phyloP scores from a whole-genome alignment of 1,284 basidiomycete species.

The Rhodotorula sp. region DNA sequence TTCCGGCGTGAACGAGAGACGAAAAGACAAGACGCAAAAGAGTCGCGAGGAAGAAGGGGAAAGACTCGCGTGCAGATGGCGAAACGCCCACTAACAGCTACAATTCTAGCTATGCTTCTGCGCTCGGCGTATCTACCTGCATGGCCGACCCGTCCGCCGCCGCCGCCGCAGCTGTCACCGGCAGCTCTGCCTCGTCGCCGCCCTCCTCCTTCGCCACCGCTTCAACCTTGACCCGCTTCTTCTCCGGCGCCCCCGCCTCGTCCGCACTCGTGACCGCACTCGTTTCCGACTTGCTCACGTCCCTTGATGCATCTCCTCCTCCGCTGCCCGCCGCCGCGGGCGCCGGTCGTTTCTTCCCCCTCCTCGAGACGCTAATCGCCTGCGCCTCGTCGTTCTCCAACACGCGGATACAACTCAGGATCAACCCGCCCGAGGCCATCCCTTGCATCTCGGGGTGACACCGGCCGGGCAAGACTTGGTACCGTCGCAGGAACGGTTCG shows the following conservation, averaged over 20 bases:
- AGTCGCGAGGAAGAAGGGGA: too few relatives aligned
- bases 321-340: not conserved
- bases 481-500: conserved; percentile 85
- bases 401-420: conserved; percentile 59
- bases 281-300: not conserved
- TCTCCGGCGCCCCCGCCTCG: not conserved
- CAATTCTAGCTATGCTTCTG: too few relatives aligned
- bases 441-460: conserved; percentile 95
- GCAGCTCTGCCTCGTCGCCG: not conserved
- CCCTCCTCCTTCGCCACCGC: not conserved
- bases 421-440: conserved; percentile 82
- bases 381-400: conserved; percentile 41
- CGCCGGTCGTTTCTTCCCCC: conserved; percentile 3
- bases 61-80: too few relatives aligned
- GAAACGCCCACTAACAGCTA: too few relatives aligned
- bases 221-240: not conserved
- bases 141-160: not conserved
- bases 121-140: not conserved
- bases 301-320: not conserved
- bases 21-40: too few relatives aligned
- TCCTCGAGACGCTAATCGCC: not conserved
- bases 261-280: not conserved
- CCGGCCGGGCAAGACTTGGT: conserved; percentile 92
- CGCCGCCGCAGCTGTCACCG: too few relatives aligned
- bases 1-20: too few relatives aligned